Evolutionary conservation across 1,284 basidiomycete genomes (phyloP).

Genomic region (Tilletiopsis washingtonensis): DNA sequence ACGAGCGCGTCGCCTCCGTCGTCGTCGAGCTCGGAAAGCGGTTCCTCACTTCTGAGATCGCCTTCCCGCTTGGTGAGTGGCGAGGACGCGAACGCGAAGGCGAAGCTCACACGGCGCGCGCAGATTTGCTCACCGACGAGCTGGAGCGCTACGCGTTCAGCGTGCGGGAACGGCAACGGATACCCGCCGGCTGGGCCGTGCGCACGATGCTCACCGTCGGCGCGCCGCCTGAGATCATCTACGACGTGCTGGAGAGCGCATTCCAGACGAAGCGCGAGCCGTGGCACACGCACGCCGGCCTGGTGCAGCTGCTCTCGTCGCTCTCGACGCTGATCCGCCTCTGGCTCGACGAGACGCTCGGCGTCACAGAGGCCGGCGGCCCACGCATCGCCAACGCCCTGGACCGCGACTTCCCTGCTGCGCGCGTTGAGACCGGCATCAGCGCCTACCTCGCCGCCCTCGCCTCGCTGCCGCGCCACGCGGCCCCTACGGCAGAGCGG

Average conservation of each 20-base stretch:
- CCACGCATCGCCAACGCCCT: no score
- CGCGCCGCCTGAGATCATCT: conserved; percentile 66
- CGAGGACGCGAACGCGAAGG: no score
- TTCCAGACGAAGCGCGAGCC: conserved; percentile 55
- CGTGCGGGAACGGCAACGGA: conserved; percentile 9
- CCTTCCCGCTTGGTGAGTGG: conserved; percentile 34
- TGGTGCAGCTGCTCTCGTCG: conserved; percentile 34
- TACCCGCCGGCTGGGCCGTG: conserved; percentile 64
- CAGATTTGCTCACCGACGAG: conserved; percentile 19
- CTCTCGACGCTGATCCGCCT: conserved; percentile 16
- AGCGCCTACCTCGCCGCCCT: no score
- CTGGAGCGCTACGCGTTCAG: conserved; percentile 35
- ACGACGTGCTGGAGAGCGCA: conserved; percentile 76
- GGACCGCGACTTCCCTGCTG: no score
- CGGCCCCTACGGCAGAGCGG: no score
- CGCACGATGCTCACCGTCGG: conserved; percentile 67
- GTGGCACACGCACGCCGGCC: conserved; percentile 30
- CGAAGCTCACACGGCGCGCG: no score
- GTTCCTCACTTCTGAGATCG: conserved; percentile 23
- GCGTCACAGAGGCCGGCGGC: no score
- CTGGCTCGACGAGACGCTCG: conserved; percentile 31
- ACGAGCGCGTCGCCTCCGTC: conserved; percentile 5
- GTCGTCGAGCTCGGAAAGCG: conserved; percentile 12
- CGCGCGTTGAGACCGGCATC: no score
- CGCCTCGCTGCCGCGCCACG: no score